Evolutionary conservation across 345 rosid genomes (phyloP).

Genomic region (Populus euphratica): DNA sequence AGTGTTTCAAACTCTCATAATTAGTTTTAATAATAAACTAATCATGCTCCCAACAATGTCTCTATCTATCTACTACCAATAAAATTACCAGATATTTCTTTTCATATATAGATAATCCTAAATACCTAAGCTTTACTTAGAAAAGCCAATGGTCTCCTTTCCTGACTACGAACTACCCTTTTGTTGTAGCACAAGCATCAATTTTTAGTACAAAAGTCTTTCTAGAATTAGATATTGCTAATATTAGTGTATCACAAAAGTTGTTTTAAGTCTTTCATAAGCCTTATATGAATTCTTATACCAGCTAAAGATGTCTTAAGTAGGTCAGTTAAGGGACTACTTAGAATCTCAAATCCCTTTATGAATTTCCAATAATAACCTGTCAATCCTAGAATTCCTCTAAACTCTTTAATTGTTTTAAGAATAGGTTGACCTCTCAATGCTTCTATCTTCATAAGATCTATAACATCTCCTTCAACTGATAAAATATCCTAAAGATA

Average conservation of each 20-base stretch:
- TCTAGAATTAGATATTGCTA: neutral
- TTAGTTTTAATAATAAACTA: neutral
- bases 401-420: neutral
- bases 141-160: neutral
- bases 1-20: neutral
- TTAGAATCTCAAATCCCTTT: neutral
- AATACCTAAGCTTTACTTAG: neutral
- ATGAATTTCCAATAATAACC: neutral
- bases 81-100: neutral
- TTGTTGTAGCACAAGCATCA: neutral
- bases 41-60: neutral
- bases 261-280: neutral
- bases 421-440: neutral
- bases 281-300: neutral
- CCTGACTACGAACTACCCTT: neutral
- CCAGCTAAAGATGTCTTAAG: neutral
- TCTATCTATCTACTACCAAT: neutral
- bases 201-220: neutral
- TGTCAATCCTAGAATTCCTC: neutral
- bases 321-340: neutral
- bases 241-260: neutral
- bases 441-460: neutral
- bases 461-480: rapidly evolving
- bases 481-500: neutral
- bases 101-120: neutral